These are phyloP conservation scores for Linnemannia hyalina DNA, from an alignment of 192 early-diverging fungal species.

Conservation along the genomic window DNA sequence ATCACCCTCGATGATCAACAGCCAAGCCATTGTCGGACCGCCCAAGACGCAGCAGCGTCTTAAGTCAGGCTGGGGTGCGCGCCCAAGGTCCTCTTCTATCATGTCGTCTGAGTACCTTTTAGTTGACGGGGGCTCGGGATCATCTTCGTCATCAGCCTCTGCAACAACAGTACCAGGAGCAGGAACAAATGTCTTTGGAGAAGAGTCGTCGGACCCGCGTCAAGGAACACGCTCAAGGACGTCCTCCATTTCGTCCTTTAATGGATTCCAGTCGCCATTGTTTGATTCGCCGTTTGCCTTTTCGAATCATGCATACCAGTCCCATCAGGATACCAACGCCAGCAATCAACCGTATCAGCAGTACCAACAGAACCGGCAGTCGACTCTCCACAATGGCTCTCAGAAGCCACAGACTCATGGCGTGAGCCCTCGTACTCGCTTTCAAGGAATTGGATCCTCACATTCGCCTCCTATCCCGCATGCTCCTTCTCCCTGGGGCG, in stretches of 20 bases:
- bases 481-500: conserved; percentile 24
- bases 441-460: conserved; percentile 14
- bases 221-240: conserved; percentile 28
- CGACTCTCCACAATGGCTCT: neutral
- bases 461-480: conserved; percentile 29
- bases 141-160: neutral
- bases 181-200: neutral
- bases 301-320: conserved; percentile 16
- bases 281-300: conserved; percentile 36
- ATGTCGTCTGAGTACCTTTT: conserved; percentile 10
- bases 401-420: conserved; percentile 10
- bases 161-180: neutral
- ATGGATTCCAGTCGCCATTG: conserved; percentile 38
- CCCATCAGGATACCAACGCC: conserved; percentile 7
- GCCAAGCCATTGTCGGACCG: neutral
- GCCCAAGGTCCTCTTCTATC: conserved; percentile 25
- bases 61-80: neutral
- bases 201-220: neutral
- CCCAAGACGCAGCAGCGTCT: conserved; percentile 12
- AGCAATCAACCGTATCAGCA: conserved; percentile 4
- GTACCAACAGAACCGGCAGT: conserved; percentile 1
- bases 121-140: conserved; percentile 7
- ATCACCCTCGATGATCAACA: conserved; percentile 13
- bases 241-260: conserved; percentile 37
- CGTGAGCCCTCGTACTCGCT: conserved; percentile 22